phyloP scores from a whole-genome alignment of 139 green algal species.

The Yamagishiella unicocca region DNA sequence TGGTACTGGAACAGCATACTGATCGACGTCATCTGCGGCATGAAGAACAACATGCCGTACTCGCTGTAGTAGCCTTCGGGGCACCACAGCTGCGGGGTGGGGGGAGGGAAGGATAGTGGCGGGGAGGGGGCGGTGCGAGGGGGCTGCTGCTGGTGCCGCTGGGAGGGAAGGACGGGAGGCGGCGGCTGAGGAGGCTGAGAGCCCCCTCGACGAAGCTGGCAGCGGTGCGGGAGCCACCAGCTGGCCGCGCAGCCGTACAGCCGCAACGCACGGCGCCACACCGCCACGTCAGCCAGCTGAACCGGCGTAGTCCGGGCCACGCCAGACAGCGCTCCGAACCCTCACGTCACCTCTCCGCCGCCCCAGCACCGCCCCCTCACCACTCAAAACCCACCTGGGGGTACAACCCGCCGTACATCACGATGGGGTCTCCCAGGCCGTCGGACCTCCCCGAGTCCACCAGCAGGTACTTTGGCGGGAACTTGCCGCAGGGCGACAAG shows the following conservation, averaged over 20 bases:
- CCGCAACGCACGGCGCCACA: too few species aligned
- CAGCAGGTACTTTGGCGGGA: conserved; percentile 44
- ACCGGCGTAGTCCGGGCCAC: too few species aligned
- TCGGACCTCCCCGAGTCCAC: conserved; percentile 47
- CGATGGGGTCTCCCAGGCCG: neutral
- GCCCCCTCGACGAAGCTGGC: too few species aligned
- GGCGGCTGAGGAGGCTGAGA: too few species aligned
- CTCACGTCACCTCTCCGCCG: neutral
- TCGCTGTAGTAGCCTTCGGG: conserved; percentile 58
- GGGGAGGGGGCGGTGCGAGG: too few species aligned
- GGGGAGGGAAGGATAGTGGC: conserved; percentile 33
- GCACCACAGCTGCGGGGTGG: conserved; percentile 79
- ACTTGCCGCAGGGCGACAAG: conserved; percentile 62
- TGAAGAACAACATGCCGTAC: conserved; percentile 81
- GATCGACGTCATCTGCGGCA: conserved; percentile 59
- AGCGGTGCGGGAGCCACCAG: too few species aligned
- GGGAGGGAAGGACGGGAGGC: too few species aligned
- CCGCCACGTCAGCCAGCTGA: too few species aligned
- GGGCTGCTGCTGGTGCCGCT: too few species aligned
- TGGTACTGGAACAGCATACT: conserved; percentile 71
- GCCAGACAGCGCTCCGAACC: too few species aligned
- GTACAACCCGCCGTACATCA: conserved; percentile 15
- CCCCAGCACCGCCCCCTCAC: too few species aligned
- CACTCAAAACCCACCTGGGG: conserved; percentile 40
- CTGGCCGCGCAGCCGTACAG: too few species aligned